Conservation (phyloP, 2,329 filamentous ascomycete genomes). For the Cladophialophora carrionii region DNA sequence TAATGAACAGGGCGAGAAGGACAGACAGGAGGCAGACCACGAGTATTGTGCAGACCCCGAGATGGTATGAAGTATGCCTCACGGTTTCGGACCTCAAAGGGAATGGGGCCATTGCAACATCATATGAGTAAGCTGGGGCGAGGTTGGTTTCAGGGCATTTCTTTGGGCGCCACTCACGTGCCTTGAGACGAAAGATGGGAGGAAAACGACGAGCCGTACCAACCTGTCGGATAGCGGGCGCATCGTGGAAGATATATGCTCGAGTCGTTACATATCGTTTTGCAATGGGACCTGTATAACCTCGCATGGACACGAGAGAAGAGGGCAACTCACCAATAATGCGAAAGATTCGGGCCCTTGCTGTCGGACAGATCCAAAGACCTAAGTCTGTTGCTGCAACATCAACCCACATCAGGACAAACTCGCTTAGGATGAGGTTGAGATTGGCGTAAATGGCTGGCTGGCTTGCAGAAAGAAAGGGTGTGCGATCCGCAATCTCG, state of each 20-base stretch:
- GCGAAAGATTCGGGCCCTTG: not conserved
- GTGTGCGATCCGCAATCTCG: conserved; percentile 9
- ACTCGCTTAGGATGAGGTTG: conserved; percentile 3
- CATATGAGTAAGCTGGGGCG: conserved; percentile 11
- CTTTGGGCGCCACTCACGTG: not conserved
- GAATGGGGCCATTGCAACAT: conserved; percentile 11
- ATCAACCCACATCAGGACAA: conserved; percentile 2
- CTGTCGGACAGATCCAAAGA: conserved; percentile 17
- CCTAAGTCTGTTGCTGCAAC: conserved; percentile 7
- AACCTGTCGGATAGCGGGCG: conserved; percentile 3
- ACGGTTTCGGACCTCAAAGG: conserved; percentile 4
- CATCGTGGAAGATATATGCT: conserved; percentile 8
- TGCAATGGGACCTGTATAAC: conserved; percentile 13
- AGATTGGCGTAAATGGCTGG: conserved; percentile 17
- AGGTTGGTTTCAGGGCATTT: conserved; percentile 10
- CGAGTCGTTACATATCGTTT: not conserved
- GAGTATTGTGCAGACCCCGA: conserved; percentile 7
- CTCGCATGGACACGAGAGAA: conserved; percentile 16
- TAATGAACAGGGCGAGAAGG: not conserved
- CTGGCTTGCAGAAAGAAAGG: conserved; percentile 10
- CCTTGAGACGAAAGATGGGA: not conserved
- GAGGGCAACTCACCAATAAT: conserved; percentile 11
- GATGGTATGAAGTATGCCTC: not conserved
- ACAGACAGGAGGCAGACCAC: conserved; percentile 10
- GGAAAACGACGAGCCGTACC: conserved; percentile 2